Base-by-base conservation (phyloP, 169 alveolate species). In the Cryptosporidium baileyi region DNA sequence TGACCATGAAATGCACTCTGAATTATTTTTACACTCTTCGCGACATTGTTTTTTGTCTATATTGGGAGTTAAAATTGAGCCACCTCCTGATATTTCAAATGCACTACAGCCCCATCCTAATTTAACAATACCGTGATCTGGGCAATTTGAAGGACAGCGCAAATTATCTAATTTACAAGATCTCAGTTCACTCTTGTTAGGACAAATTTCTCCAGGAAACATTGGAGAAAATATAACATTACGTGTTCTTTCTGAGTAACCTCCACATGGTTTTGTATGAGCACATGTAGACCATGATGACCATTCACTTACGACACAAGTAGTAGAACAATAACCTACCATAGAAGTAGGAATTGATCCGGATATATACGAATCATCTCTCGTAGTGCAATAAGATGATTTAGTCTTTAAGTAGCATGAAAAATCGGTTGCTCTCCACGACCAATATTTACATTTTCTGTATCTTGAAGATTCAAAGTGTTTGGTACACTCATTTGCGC, bases 51-150 rank as follows among this genome's bases (percentile, higher is more conserved):
- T 45, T 15, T 26, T 34, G 40, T 74, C 85, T 19, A 74, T 51
- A 74, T 74, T 74, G 11, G 52, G 85, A 54, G 54, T 54, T 5
- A 59, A 17, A 24, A 51, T 41, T 3, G 85, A 74, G 17, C 85
- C 85, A 57, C 85, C 85, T 11, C 85, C 85, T 4, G 85, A 59
- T 19, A 74, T 36, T 41, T 30, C 57, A 74, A n/a, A 54, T 1
- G 85, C 67, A 40, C 74, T 74, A 40, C 85, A 74, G 11, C 85
- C 85, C 85, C 85, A 74, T n/a, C 85, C 85, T n/a, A 74, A 36
- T 9, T 67, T 54, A 19, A 74, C 36, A 36, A 74, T 74, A 3
- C 67, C 85, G 24, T 52, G 13, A 36, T 74, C 67, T 8, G 85
- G 85, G 32, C 85, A 74, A 74, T 74, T 74, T 36, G 59, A 30